A percentile compares a stretch with the other conserved stretches of the same genome.
Evolutionary conservation across 257 asterid species (phyloP).

Genomic region (Cruciata laevipes): DNA sequence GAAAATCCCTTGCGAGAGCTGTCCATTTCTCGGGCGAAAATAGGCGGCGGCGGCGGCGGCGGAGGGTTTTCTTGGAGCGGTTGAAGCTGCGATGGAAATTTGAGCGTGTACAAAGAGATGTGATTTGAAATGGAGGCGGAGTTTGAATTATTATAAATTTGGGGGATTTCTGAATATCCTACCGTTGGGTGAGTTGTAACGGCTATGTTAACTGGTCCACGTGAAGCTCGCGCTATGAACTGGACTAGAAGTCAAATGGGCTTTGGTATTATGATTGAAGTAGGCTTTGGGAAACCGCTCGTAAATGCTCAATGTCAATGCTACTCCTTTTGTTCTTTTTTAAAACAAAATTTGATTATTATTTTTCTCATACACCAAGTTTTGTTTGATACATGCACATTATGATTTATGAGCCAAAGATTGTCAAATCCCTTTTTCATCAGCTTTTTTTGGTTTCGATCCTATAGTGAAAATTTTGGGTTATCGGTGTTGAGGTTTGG

Average conservation of each 20-base stretch:
- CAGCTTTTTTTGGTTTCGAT: too few species aligned
- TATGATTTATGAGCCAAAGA: too few species aligned
- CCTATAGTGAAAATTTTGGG: too few species aligned
- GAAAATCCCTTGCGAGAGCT: conserved; percentile 25
- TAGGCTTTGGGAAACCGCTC: background rate
- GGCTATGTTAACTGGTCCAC: background rate
- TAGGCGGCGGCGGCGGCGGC: too few species aligned
- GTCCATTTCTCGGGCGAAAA: conserved; percentile 25
- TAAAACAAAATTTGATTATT: too few species aligned
- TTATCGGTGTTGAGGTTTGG: too few species aligned
- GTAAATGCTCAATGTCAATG: background rate
- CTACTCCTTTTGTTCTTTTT: too few species aligned
- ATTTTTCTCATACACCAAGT: too few species aligned
- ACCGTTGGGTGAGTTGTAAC: conserved; percentile 1
- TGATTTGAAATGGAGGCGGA: background rate
- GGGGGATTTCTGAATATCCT: background rate
- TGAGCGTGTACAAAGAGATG: background rate
- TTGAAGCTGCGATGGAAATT: background rate
- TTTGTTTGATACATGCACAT: too few species aligned
- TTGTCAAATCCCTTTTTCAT: too few species aligned
- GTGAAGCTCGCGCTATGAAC: background rate
- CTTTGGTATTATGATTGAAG: background rate
- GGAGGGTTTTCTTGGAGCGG: background rate
- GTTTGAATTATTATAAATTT: background rate
- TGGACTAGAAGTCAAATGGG: background rate